Conservation (phyloP, 2,329 filamentous ascomycete species). For the Fusarium sp. region DNA sequence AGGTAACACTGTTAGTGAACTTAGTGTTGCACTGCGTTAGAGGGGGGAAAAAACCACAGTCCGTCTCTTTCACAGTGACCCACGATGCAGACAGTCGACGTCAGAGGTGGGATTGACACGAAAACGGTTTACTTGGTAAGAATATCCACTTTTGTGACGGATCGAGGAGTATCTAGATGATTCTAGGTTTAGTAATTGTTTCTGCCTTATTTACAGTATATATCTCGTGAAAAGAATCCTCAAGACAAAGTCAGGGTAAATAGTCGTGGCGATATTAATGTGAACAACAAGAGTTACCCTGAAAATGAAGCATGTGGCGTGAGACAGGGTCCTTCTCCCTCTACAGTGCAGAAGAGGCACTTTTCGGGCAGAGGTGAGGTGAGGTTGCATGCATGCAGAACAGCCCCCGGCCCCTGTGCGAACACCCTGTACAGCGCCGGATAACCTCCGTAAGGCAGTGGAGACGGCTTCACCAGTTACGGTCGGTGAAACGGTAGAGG, state of each 20-base stretch:
- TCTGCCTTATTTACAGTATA: not conserved
- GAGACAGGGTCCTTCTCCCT: not conserved
- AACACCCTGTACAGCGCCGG: constrained; percentile 18
- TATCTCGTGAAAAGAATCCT: not conserved
- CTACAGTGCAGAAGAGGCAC: not conserved
- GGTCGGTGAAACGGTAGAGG: constrained; percentile 26
- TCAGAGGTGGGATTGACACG: constrained; percentile 23
- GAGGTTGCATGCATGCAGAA: not conserved
- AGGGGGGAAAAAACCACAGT: not conserved
- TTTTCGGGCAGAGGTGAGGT: not conserved
- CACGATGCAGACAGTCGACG: constrained; percentile 26
- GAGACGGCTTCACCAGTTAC: constrained; percentile 4
- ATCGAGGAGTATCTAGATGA: constrained; percentile 11
- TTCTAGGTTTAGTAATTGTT: constrained; percentile 1
- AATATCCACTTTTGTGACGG: constrained; percentile 22
- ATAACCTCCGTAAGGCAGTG: constrained; percentile 23
- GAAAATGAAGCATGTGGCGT: not conserved
- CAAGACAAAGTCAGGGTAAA: not conserved
- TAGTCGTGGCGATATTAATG: not conserved
- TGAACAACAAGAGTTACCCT: not conserved
- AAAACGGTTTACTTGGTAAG: constrained; percentile 13
- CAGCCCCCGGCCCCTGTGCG: not conserved
- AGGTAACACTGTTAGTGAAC: not conserved
- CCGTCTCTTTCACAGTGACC: not conserved
- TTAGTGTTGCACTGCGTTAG: constrained; percentile 11